phyloP scores from a whole-genome alignment of 164 flowering plant species.

The Vitis rupestris region DNA sequence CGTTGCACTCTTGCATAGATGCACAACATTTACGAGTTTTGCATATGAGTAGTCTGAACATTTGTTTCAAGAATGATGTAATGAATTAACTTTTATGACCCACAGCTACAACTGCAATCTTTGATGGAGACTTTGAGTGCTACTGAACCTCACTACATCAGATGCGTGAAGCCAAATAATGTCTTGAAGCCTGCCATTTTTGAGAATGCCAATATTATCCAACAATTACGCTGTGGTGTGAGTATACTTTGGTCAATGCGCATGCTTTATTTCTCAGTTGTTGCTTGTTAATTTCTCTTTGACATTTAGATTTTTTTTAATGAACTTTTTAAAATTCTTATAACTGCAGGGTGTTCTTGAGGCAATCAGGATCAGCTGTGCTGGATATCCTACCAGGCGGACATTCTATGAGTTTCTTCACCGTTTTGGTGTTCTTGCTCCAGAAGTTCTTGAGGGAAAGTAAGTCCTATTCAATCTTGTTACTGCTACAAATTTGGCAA shows the following conservation, averaged over 20 bases:
- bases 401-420: slow-evolving; percentile 94
- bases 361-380: slow-evolving; percentile 98
- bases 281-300: too few relatives aligned
- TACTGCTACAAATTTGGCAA: background rate
- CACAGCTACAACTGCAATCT: slow-evolving; percentile 79
- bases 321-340: background rate
- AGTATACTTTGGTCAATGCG: slow-evolving; percentile 24
- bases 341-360: slow-evolving; percentile 67
- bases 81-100: too few relatives aligned
- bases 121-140: slow-evolving; percentile 79
- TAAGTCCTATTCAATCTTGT: slow-evolving; percentile 24
- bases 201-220: slow-evolving; percentile 70
- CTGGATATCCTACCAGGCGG: slow-evolving; percentile 96
- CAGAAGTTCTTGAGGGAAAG: slow-evolving; percentile 85
- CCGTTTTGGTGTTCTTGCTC: slow-evolving; percentile 95
- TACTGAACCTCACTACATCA: slow-evolving; percentile 83
- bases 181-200: slow-evolving; percentile 78
- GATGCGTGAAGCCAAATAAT: slow-evolving; percentile 88
- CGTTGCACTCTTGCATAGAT: too few relatives aligned
- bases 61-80: too few relatives aligned
- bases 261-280: background rate
- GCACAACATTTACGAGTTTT: too few relatives aligned
- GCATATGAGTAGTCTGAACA: too few relatives aligned
- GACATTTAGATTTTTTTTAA: too few relatives aligned
- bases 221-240: slow-evolving; percentile 87